Evolutionary conservation across 2,329 filamentous ascomycete genomes (phyloP).

Genomic region (Epichloe hybrida): DNA sequence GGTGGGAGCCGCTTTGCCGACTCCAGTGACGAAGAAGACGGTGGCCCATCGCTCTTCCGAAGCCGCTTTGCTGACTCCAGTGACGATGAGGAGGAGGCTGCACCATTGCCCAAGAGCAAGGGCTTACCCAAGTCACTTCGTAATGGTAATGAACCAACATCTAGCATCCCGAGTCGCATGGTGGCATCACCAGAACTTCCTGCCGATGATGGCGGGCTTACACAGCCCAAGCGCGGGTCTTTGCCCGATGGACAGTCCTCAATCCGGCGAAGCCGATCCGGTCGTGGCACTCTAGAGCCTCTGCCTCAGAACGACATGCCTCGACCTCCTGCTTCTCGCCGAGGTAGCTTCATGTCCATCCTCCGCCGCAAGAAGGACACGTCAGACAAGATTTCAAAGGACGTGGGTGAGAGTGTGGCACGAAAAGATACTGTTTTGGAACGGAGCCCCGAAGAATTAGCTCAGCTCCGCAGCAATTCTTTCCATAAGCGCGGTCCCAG

Average conservation of each 20-base stretch:
- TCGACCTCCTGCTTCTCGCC: constrained; percentile 14
- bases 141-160: constrained; percentile 7
- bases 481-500: constrained; percentile 17
- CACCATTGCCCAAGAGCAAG: constrained; percentile 10
- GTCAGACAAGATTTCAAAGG: constrained; percentile 39
- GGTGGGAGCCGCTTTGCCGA: constrained; percentile 42
- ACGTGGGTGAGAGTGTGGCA: constrained; percentile 41
- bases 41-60: constrained; percentile 23
- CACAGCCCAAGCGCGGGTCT: constrained; percentile 9
- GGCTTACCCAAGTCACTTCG: constrained; percentile 24
- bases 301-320: constrained; percentile 8
- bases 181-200: constrained; percentile 42
- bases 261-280: constrained; percentile 29
- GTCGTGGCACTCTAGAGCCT: constrained; percentile 22
- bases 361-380: constrained; percentile 48
- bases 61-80: constrained; percentile 43
- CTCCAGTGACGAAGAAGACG: constrained; percentile 47
- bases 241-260: constrained; percentile 8
- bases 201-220: constrained; percentile 41
- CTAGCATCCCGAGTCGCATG: neutral
- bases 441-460: constrained; percentile 39
- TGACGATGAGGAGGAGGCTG: constrained; percentile 9
- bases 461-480: constrained; percentile 25
- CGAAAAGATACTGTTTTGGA: constrained; percentile 50
- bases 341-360: constrained; percentile 42